phyloP scores from a whole-genome alignment of 495 filamentous ascomycete species.

The Chaetomidium leptoderma region DNA sequence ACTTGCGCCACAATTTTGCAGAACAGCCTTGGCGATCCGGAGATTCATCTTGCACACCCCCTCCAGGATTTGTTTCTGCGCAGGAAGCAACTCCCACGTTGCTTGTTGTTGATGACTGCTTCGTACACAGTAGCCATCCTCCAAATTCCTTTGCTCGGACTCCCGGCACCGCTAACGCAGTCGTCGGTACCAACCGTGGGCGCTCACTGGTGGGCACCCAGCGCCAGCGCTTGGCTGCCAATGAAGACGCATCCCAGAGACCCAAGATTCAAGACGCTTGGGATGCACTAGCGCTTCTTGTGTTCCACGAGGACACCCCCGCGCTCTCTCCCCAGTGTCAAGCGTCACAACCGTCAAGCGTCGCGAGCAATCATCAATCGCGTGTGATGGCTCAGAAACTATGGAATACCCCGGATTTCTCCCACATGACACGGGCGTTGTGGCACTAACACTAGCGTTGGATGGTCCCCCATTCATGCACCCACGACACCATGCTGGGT shows the following conservation, averaged over 20 bases:
- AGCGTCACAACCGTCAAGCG: background rate
- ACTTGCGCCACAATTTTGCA: slow-evolving; percentile 6
- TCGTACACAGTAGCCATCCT: too few relatives aligned
- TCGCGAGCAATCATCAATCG: background rate
- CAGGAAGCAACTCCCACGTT: too few relatives aligned
- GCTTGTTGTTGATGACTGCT: too few relatives aligned
- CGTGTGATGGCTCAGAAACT: background rate
- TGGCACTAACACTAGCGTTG: slow-evolving; percentile 3
- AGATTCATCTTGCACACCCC: too few relatives aligned
- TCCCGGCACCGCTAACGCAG: background rate
- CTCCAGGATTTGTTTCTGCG: too few relatives aligned
- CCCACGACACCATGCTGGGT: background rate
- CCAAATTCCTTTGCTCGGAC: background rate
- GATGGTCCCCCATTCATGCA: slow-evolving; percentile 3
- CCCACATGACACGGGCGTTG: slow-evolving; percentile 5
- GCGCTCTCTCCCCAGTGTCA: background rate
- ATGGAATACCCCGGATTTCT: background rate
- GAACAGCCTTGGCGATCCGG: background rate
- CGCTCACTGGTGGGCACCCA: background rate
- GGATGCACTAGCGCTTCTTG: background rate
- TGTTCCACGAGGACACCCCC: slow-evolving; percentile 8
- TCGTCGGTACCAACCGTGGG: background rate
- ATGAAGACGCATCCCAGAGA: background rate
- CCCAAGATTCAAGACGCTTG: background rate
- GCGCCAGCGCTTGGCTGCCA: background rate